These are phyloP conservation scores for Salmacisia buchloeana DNA, from an alignment of 1,284 basidiomycete species.

Conservation along the genomic window DNA sequence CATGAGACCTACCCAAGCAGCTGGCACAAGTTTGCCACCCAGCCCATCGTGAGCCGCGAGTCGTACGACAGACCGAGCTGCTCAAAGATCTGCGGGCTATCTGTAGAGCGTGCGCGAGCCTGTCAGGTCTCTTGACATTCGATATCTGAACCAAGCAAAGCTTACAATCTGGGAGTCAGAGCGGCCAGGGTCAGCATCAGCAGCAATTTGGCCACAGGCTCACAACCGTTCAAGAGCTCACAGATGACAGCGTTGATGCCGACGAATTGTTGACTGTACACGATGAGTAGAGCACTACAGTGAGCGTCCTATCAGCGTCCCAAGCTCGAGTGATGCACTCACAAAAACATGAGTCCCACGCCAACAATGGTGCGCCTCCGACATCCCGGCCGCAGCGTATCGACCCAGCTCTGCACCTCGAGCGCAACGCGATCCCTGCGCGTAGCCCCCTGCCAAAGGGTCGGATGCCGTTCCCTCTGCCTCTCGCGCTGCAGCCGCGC, in stretches of 20 bases:
- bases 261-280: conserved; percentile 13
- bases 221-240: background rate
- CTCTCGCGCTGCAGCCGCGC: conserved; percentile 26
- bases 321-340: conserved; percentile 12
- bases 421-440: conserved; percentile 61
- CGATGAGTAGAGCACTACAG: background rate
- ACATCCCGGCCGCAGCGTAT: conserved; percentile 15
- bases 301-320: background rate
- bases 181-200: too few species aligned
- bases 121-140: background rate
- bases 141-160: background rate
- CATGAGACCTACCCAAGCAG: too few species aligned
- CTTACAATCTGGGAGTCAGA: too few species aligned
- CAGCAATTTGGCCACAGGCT: conserved; percentile 23
- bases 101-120: background rate
- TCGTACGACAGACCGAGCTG: conserved; percentile 24
- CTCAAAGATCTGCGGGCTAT: conserved; percentile 9
- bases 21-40: conserved; percentile 22
- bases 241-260: conserved; percentile 23
- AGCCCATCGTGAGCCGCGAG: conserved; percentile 17
- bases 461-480: conserved; percentile 53
- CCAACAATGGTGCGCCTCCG: conserved; percentile 16
- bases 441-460: conserved; percentile 63
- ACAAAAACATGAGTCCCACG: conserved; percentile 26
- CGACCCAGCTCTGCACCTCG: conserved; percentile 46